phyloP scores from a whole-genome alignment of 352 stramenopile species.

The Phytopythium chamaehyphon region DNA sequence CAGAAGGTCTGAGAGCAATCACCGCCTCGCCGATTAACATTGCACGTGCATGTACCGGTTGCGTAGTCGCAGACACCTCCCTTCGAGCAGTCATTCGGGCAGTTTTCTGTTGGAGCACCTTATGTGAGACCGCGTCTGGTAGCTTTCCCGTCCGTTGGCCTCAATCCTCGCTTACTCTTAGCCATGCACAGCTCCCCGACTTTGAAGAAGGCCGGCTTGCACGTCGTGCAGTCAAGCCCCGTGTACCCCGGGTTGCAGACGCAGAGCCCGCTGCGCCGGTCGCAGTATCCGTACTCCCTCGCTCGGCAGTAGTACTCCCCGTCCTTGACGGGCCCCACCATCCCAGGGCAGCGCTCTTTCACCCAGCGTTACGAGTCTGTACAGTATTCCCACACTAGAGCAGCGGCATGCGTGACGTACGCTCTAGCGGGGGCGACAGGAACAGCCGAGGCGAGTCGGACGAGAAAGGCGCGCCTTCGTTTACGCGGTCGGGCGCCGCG shows the following conservation, averaged over 20 bases:
- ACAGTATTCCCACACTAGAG: no score
- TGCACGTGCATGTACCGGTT: conserved; percentile 84
- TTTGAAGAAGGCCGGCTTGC: conserved; percentile 85
- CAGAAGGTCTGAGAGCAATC: conserved; percentile 82
- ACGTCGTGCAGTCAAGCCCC: conserved; percentile 86
- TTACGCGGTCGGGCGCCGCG: conserved; percentile 60
- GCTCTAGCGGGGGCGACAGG: conserved; percentile 32
- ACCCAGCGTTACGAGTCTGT: no score
- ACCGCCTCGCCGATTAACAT: conserved; percentile 51
- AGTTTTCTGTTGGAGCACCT: conserved; percentile 46
- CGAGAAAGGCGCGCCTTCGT: conserved; percentile 81
- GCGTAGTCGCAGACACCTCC: conserved; percentile 87
- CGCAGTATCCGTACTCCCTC: conserved; percentile 92
- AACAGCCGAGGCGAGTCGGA: conserved; percentile 62
- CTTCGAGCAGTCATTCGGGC: conserved; percentile 86
- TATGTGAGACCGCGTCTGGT: no score
- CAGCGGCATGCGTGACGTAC: conserved; percentile 13
- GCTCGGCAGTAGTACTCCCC: conserved; percentile 90
- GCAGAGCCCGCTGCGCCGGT: conserved; percentile 90
- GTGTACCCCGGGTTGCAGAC: conserved; percentile 94
- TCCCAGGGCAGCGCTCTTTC: conserved; percentile 69
- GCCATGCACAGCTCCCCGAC: conserved; percentile 84
- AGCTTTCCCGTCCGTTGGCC: no score
- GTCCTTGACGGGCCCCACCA: conserved; percentile 86
- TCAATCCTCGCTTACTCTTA: conserved; percentile 48